phyloP scores from a whole-genome alignment of 208 protist species.

The Acanthamoeba culbertsoni region DNA sequence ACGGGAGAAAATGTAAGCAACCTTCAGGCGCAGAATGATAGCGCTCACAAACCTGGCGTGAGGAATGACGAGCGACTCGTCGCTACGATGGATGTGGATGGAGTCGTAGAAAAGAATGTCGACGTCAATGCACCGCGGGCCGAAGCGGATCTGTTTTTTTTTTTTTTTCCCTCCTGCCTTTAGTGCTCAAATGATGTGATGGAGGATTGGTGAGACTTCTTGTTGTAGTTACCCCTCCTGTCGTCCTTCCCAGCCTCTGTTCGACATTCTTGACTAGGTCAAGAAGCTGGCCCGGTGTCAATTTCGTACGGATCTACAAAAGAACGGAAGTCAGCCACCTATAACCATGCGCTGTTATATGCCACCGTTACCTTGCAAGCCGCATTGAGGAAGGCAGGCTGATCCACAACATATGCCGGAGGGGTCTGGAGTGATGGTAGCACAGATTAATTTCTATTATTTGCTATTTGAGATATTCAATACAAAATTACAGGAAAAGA shows the following conservation, averaged over 20 bases:
- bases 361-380: conserved; percentile 45
- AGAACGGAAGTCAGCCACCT: not conserved
- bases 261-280: conserved; percentile 40
- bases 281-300: conserved; percentile 21
- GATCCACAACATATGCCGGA: conserved; percentile 63
- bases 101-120: conserved; percentile 71
- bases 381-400: conserved; percentile 65
- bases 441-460: not conserved
- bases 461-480: not conserved
- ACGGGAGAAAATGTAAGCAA: not conserved
- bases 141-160: conserved; percentile 56
- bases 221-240: not conserved
- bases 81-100: conserved; percentile 17
- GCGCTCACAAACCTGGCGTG: not conserved
- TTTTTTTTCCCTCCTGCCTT: too few species aligned
- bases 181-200: too few species aligned
- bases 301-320: not conserved
- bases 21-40: not conserved
- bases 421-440: not conserved
- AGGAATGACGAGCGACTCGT: conserved; percentile 17
- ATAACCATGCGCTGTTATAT: not conserved
- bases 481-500: not conserved
- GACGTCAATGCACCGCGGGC: conserved; percentile 65
- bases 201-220: not conserved
- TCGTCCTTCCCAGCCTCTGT: not conserved